Percentiles rank a stretch among this genome's conserved stretches.
phyloP scores from a whole-genome alignment of 2,329 filamentous ascomycete species.

The Emergomyces pasteurianus region DNA sequence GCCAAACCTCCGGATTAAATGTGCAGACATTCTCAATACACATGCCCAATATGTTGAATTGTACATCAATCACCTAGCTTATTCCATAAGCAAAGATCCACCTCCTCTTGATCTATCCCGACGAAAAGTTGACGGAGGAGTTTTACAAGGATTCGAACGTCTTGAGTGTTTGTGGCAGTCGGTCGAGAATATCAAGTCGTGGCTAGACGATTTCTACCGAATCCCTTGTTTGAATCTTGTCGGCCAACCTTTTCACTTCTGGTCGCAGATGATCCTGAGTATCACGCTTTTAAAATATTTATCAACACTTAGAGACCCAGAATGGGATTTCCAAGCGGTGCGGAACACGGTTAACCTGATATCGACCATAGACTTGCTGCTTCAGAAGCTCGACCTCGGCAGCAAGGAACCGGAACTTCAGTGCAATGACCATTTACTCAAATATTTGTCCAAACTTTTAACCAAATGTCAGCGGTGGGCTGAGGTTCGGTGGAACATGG shows the following conservation, averaged over 20 bases:
- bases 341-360: slow-evolving; percentile 21
- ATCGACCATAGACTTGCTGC: slow-evolving; percentile 20
- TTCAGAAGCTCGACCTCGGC: slow-evolving; percentile 17
- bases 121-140: slow-evolving; percentile 1
- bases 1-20: neutral
- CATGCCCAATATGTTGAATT: slow-evolving; percentile 19
- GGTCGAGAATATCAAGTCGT: slow-evolving; percentile 23
- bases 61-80: slow-evolving; percentile 19
- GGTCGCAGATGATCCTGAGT: slow-evolving; percentile 26
- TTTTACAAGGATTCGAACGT: slow-evolving; percentile 19
- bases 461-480: slow-evolving; percentile 14
- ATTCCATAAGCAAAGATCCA: slow-evolving; percentile 15
- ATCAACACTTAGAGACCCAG: slow-evolving; percentile 25
- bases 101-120: slow-evolving; percentile 3
- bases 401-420: slow-evolving; percentile 19
- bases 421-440: slow-evolving; percentile 19
- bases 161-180: slow-evolving; percentile 23
- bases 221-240: slow-evolving; percentile 16
- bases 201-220: slow-evolving; percentile 21
- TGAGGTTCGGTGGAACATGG: slow-evolving; percentile 10
- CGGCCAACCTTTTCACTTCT: slow-evolving; percentile 26
- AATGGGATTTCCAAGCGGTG: slow-evolving; percentile 28
- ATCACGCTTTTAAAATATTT: slow-evolving; percentile 27
- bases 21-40: slow-evolving; percentile 17
- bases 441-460: slow-evolving; percentile 17